Conservation (phyloP, 2,329 filamentous ascomycete species). For the Neurospora sp. region DNA sequence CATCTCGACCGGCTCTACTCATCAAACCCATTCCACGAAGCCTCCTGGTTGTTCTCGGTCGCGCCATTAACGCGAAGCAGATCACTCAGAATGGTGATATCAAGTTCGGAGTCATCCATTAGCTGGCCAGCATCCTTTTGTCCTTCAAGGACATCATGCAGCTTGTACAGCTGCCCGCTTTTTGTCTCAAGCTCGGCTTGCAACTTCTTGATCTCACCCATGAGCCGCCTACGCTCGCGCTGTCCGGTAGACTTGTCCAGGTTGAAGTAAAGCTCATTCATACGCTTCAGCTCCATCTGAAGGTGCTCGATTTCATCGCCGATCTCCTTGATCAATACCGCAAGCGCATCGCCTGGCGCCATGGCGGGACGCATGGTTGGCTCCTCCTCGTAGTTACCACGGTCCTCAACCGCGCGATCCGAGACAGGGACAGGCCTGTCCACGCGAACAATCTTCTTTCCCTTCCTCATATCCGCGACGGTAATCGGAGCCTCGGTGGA, state of each 20-base stretch:
- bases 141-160: conserved; percentile 77
- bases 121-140: conserved; percentile 57
- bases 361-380: conserved; percentile 56
- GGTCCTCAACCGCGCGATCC: conserved; percentile 42
- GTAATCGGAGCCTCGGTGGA: conserved; percentile 21
- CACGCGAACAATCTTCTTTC: conserved; percentile 51
- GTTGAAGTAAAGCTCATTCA: conserved; percentile 43
- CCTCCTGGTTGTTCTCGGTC: neutral
- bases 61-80: conserved; percentile 10
- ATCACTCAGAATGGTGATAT: conserved; percentile 52
- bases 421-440: conserved; percentile 57
- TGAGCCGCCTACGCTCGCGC: conserved; percentile 51
- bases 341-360: conserved; percentile 61
- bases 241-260: conserved; percentile 58
- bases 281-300: conserved; percentile 54
- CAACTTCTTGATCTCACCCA: conserved; percentile 50
- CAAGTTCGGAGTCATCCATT: conserved; percentile 53
- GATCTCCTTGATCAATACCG: conserved; percentile 72
- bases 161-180: conserved; percentile 67
- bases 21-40: conserved; percentile 4
- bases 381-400: conserved; percentile 37
- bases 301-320: conserved; percentile 72
- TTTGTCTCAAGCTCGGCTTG: conserved; percentile 59
- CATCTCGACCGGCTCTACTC: neutral
- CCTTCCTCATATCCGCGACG: conserved; percentile 25